Evolutionary conservation across 2,329 filamentous ascomycete genomes (phyloP), one percentile per base, ranked within the genome.

Genomic region (Orbilia oligospora): DNA sequence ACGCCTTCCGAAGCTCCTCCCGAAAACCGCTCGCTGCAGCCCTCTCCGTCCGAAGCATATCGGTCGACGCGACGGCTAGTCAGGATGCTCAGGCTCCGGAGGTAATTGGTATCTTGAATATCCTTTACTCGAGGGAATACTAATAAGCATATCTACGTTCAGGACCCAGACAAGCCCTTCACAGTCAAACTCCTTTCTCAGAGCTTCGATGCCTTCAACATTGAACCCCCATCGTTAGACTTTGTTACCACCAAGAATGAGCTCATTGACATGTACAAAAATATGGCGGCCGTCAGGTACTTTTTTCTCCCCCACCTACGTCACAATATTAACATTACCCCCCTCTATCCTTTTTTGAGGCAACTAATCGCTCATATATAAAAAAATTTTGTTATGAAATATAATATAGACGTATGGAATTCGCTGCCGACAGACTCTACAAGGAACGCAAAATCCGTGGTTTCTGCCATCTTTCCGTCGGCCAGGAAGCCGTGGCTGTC

Each of bases 371-470:
- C 38, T 63, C n/a, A 48, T 30, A 63, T 33, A 41, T 38, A 41
- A 58, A n/a, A n/a, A n/a, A n/a, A 30, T 27, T 38, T 46, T 38
- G 2, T 67, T 44, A 18, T 22, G n/a, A 3, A 6, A 38, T 22
- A 27, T 69, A 10, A 38, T 41, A 22, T 18, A 97, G 94, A 87
- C 96, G 97, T 86, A 97, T 99, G 96, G 96, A 99, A 87, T 97
- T 99, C 95, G 94, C 95, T 82, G 94, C 96, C 87, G 96, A 99
- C 85, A 91, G 95, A 85, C 89, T 99, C 84, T 99, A 99, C 93
- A 99, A 99, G 89, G 96, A 98, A 89, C 99, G 99, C 92, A 98
- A 99, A 90, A 98, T 99, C 83, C 93, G 96, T 83, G 96, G 96
- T 87, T 99, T 99, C 92, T 99, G 96, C 88, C 96, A 99, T 88